Conservation (phyloP, 2,329 filamentous ascomycete species). For the Arthrobotrys pseudoclavata region DNA sequence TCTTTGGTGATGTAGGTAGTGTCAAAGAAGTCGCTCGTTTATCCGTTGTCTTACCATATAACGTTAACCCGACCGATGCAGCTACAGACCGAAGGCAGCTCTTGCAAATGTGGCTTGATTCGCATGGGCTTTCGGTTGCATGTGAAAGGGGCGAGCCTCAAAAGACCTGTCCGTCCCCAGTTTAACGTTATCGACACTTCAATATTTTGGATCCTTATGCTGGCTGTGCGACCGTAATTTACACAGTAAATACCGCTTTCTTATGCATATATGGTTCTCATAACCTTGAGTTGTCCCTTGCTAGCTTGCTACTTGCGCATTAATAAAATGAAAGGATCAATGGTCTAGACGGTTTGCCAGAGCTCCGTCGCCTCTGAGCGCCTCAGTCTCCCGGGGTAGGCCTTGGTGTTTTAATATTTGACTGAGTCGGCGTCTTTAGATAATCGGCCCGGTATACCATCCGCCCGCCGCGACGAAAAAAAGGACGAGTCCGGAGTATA, state of each 20-base stretch:
- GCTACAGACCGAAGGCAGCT: not conserved
- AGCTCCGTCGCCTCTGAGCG: too few species aligned
- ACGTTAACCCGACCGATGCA: conserved; percentile 4
- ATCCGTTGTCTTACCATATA: not conserved
- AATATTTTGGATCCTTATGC: not conserved
- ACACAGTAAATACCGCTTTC: not conserved
- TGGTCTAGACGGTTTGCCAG: too few species aligned
- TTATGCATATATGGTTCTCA: not conserved
- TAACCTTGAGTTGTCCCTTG: not conserved
- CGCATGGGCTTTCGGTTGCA: not conserved
- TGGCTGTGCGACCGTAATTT: not conserved
- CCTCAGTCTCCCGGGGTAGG: too few species aligned
- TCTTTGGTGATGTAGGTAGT: not conserved
- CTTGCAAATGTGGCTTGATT: not conserved
- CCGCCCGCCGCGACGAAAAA: too few species aligned
- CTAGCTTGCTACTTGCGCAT: too few species aligned
- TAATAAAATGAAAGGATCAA: too few species aligned
- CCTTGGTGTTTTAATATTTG: too few species aligned
- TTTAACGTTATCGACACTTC: conserved; percentile 11
- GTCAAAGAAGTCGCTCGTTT: not conserved
- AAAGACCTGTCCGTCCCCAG: not conserved
- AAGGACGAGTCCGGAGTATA: too few species aligned
- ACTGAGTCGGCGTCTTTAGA: too few species aligned
- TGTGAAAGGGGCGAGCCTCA: not conserved
- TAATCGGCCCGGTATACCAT: too few species aligned